These are phyloP conservation scores for Dacryopinax spathularia DNA, from an alignment of 768 basidiomycete species.

Conservation along the genomic window DNA sequence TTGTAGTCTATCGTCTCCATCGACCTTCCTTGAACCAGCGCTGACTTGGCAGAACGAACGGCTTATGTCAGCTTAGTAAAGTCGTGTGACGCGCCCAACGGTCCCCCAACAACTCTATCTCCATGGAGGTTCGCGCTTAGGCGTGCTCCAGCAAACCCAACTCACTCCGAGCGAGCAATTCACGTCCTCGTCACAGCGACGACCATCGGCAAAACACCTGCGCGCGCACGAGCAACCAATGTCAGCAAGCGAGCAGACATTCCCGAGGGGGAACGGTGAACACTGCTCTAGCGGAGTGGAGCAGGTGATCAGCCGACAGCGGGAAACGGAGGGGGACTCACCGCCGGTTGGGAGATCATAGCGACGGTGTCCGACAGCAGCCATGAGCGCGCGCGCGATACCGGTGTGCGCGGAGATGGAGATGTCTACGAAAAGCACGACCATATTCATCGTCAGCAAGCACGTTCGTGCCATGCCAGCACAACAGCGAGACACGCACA, in stretches of 20 bases:
- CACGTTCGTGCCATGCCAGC: neutral
- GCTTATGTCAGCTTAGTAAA: neutral
- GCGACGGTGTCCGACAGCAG: conserved; percentile 30
- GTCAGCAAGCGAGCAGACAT: neutral
- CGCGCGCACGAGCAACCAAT: neutral
- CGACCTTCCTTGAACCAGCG: neutral
- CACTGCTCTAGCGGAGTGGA: neutral
- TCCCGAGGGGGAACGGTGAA: neutral
- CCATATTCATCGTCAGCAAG: neutral
- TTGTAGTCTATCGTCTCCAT: neutral
- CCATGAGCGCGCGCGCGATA: conserved; percentile 43
- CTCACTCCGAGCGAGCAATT: no score
- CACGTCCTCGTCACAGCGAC: neutral
- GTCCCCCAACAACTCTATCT: no score
- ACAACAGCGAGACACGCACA: conserved; percentile 29
- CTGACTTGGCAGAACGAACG: neutral
- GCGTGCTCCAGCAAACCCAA: no score
- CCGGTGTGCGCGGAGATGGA: conserved; percentile 55
- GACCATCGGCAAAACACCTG: neutral
- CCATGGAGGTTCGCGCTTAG: neutral
- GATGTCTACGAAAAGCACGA: conserved; percentile 31
- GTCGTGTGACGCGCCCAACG: neutral
- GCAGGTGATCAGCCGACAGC: neutral
- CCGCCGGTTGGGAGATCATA: conserved; percentile 52
- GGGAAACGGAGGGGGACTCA: conserved; percentile 19